Percentiles rank a stretch among this genome's conserved stretches.
Conservation (phyloP, 768 basidiomycete genomes). For the Dacryopinax primogenitus region DNA sequence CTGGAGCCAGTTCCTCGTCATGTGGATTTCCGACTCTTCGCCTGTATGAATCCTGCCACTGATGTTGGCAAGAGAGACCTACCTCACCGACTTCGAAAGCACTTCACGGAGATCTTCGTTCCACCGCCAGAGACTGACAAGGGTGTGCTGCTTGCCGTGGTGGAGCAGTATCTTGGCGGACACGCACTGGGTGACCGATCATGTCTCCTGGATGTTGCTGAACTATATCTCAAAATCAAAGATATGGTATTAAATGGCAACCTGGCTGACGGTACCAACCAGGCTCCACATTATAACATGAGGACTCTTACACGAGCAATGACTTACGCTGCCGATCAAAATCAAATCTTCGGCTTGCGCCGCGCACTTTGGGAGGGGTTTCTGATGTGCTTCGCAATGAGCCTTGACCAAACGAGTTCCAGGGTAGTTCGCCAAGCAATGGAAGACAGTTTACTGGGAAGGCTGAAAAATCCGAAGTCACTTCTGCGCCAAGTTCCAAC, state of each 20-base stretch:
- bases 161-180: constrained; percentile 78
- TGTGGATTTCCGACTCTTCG: constrained; percentile 89
- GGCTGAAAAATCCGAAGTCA: constrained; percentile 67
- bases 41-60: constrained; percentile 99
- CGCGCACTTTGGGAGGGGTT: constrained; percentile 92
- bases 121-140: constrained; percentile 85
- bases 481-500: constrained; percentile 57
- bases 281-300: constrained; percentile 92
- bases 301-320: constrained; percentile 84
- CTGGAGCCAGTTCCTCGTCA: constrained; percentile 83
- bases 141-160: constrained; percentile 76
- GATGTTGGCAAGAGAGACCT: constrained; percentile 98
- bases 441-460: constrained; percentile 62
- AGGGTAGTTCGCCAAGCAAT: constrained; percentile 53
- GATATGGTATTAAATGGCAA: constrained; percentile 54
- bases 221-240: constrained; percentile 79
- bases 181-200: constrained; percentile 73
- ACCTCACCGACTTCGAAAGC: constrained; percentile 73
- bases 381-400: constrained; percentile 96
- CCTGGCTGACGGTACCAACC: constrained; percentile 88
- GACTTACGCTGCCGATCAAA: constrained; percentile 76
- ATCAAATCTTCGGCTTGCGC: constrained; percentile 61
- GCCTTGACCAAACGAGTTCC: constrained; percentile 61
- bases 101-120: constrained; percentile 93
- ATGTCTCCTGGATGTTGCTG: constrained; percentile 78